phyloP scores from a whole-genome alignment of 208 protist genomes.

The Jaenimonas drosophilae region DNA sequence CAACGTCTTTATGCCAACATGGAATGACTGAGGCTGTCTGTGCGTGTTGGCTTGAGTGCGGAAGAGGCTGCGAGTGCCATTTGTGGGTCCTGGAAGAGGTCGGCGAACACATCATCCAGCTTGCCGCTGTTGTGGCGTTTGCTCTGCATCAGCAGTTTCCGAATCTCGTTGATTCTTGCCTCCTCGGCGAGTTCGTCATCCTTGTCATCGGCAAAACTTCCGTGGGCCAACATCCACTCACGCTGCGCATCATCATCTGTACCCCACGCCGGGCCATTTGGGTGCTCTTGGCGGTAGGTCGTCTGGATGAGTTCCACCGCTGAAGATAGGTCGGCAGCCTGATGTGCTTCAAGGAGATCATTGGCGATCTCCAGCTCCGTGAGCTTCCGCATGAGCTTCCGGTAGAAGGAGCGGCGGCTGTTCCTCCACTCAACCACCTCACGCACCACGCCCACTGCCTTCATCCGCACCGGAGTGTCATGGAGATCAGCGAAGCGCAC shows the following conservation, averaged over 20 bases:
- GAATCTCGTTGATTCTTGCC: conserved; percentile 3
- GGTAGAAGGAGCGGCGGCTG: conserved; percentile 88
- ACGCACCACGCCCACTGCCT: conserved; percentile 86
- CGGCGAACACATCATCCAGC: conserved; percentile 28
- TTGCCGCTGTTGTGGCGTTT: conserved; percentile 3
- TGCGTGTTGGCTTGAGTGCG: too few species aligned
- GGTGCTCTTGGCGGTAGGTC: conserved; percentile 21
- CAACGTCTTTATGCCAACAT: too few species aligned
- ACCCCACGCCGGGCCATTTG: conserved; percentile 23
- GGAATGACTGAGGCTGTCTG: too few species aligned
- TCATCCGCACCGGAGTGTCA: conserved; percentile 95
- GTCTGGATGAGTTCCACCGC: conserved; percentile 31
- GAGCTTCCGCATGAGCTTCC: conserved; percentile 88
- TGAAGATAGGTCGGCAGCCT: conserved; percentile 16
- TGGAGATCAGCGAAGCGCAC: conserved; percentile 96
- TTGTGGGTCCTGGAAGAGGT: conserved; percentile 35
- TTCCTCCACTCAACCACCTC: conserved; percentile 89
- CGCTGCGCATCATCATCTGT: conserved; percentile 25
- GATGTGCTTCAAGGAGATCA: conserved; percentile 24
- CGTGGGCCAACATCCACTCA: conserved; percentile 30
- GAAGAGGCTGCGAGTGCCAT: conserved; percentile 14
- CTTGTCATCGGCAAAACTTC: conserved; percentile 5
- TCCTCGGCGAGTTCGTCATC: background rate
- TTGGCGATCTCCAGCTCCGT: conserved; percentile 60
- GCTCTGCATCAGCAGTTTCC: conserved; percentile 9